Percentiles rank a stretch among this genome's conserved stretches.
phyloP scores from a whole-genome alignment of 2,329 filamentous ascomycete species.

The Ophiostoma novo-ulmi region DNA sequence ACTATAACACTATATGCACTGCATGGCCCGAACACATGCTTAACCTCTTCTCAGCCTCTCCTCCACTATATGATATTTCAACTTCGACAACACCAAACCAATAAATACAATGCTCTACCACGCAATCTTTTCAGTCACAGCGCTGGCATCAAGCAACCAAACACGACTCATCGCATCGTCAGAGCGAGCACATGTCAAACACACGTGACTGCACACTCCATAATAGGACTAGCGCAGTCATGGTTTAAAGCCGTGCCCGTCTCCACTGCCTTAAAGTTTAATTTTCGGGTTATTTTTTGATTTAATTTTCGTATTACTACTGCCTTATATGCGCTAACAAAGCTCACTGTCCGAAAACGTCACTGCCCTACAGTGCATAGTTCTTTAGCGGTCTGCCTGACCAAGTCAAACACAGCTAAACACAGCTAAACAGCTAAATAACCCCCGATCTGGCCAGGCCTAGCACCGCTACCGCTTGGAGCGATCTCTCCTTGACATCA shows the following conservation, averaged over 20 bases:
- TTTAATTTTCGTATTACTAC: background rate
- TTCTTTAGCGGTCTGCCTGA: no score
- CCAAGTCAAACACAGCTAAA: no score
- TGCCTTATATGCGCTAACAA: background rate
- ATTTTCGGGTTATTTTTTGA: conserved; percentile 1
- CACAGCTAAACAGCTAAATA: background rate
- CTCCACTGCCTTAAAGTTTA: conserved; percentile 7
- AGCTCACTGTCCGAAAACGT: background rate
- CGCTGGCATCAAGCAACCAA: background rate
- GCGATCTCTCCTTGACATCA: conserved; percentile 13
- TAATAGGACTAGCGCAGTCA: background rate
- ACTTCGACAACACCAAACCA: no score
- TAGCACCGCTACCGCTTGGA: background rate
- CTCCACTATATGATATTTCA: no score
- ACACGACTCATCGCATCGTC: background rate
- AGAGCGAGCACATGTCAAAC: background rate
- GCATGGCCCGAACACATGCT: no score
- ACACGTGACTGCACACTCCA: background rate
- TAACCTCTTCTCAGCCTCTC: no score
- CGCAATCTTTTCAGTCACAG: background rate
- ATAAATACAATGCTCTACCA: background rate
- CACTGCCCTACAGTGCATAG: background rate
- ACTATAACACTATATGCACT: no score
- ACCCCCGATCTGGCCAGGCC: conserved; percentile 5
- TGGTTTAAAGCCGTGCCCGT: background rate